Evolutionary conservation across 73 alveolate genomes (phyloP).

Genomic region (Chromera velia): DNA sequence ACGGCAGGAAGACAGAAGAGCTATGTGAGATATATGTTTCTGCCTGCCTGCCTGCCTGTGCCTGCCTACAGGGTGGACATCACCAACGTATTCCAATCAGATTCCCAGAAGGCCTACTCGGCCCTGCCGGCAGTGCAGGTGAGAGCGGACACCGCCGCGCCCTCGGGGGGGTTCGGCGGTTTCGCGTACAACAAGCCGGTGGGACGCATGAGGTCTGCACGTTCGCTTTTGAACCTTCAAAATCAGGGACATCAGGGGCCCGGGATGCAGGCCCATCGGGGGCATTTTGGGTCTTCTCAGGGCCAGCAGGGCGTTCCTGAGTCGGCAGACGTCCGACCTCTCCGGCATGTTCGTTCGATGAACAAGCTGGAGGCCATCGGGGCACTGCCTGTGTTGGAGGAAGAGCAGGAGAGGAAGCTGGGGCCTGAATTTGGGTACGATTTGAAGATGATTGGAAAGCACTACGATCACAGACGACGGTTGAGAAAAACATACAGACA

Average conservation of each 20-base stretch:
- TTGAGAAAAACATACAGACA: conserved; percentile 73
- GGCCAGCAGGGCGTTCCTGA: conserved; percentile 10
- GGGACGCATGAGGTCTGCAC: not conserved
- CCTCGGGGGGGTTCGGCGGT: not conserved
- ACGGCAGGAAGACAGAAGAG: too few species aligned
- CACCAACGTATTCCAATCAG: conserved; percentile 41
- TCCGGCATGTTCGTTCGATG: conserved; percentile 51
- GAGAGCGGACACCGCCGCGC: conserved; percentile 2
- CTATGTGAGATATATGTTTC: too few species aligned
- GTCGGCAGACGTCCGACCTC: conserved; percentile 52
- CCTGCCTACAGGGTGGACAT: conserved; percentile 18
- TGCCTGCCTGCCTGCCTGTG: too few species aligned
- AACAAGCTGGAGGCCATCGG: conserved; percentile 46
- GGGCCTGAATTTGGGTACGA: conserved; percentile 86
- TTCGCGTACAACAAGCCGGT: not conserved
- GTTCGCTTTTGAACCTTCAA: not conserved
- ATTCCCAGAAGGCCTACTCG: not conserved
- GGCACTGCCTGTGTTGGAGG: conserved; percentile 50
- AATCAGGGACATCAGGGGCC: not conserved
- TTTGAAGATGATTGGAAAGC: conserved; percentile 71
- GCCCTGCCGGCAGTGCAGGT: too few species aligned
- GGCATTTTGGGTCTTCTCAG: conserved; percentile 5
- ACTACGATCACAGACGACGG: conserved; percentile 77
- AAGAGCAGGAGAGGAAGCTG: conserved; percentile 49
- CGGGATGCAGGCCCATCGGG: not conserved